Evolutionary conservation across 2,329 filamentous ascomycete genomes (phyloP), one percentile per base, ranked within the genome.

Genomic region (Dendryphion nanum): DNA sequence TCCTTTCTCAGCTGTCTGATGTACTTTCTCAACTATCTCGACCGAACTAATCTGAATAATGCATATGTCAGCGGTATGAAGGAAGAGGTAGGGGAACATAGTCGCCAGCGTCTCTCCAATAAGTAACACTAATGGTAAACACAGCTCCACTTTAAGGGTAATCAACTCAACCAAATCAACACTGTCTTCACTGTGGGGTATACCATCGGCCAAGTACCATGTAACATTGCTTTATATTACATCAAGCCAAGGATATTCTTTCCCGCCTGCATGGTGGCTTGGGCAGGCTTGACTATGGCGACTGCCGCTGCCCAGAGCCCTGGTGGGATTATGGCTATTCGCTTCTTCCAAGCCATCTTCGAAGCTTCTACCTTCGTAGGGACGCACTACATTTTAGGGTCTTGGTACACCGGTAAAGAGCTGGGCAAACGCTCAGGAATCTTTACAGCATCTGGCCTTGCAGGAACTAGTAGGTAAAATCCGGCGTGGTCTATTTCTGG

Each of bases 171-270:
- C 33, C 59, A 72, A 38, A 77, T 81, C 57, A 78, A 74, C 48
- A 77, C 73, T 12, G 55, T 63, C 21, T 61, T 63, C 28, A 62
- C 52, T 4, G 57, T 57, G 17, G 64, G 70, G 37, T 71, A 73
- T 41, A 64, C 71, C 1, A 57, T 83, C 4, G 80, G 81, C 1
- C 79, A 85, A 55, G 55, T 62, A 0, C 59, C 59, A 6, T 61
- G 57, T 30, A 62, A 61, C 35, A 56, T 63, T 12, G 78, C 78
- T 3, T 69, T 86, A 3, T 77, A 83, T 57, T 81, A 82, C 48
- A 55, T 85, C 42, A 74, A 74, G 34, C 82, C 81, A 2, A 72
- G 80, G n/a, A 69, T 78, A 44, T 85, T 78, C 68, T 82, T 82
- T 51, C 81, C 81, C 0, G 51, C 68, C 18, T 82, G 81, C 73